Base-by-base conservation (phyloP, 345 rosid genomes). In the Populus nigra region DNA sequence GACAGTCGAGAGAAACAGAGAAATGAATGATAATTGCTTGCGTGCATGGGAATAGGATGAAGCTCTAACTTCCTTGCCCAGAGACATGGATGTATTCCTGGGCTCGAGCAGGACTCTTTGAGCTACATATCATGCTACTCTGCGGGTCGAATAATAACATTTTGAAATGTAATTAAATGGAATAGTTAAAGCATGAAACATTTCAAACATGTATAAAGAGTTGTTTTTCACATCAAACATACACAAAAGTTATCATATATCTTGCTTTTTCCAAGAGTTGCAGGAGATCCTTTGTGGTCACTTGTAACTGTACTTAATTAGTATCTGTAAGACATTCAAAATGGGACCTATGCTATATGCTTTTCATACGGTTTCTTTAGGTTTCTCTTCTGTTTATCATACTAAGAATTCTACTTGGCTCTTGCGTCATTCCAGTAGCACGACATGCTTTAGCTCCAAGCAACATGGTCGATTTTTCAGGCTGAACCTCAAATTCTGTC, bases 401-500 rank as follows among this genome's bases (percentile, higher is more conserved):
- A 35, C 83, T 76, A 29, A 87, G 83, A 1, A 83, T 73, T 79
- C 84, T 82, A 71, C 83, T 85, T 5, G 90, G 88, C 83, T 90
- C 89, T 77, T 88, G 86, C 11, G 83, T 77, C 71, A 90, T 84
- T 79, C 91, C 90, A 2, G 82, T 83, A 45, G 86, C 86, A 78
- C 75, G 85, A 90, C 91, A 90, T 57, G 90, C 87, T 76, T 88
- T 90, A 16, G 87, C 86, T 17, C 87, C 66, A 65, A 88, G 83
- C 83, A 73, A 57, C 69, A 80, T 76, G 67, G 90, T 88, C n/a
- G 91, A 90, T 73, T 84, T 83, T 85, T 81, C 84, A 59, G 88
- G 88, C 74, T 82, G 83, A 66, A 88, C 91, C 55, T 82, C 87
- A 65, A 74, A 90, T 25, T 82, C 89, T 85, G 77, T 75, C 90